Evolutionary conservation across 208 protist genomes (phyloP), one percentile per base, ranked within the genome.

Genomic region (Trypanosoma avium): DNA sequence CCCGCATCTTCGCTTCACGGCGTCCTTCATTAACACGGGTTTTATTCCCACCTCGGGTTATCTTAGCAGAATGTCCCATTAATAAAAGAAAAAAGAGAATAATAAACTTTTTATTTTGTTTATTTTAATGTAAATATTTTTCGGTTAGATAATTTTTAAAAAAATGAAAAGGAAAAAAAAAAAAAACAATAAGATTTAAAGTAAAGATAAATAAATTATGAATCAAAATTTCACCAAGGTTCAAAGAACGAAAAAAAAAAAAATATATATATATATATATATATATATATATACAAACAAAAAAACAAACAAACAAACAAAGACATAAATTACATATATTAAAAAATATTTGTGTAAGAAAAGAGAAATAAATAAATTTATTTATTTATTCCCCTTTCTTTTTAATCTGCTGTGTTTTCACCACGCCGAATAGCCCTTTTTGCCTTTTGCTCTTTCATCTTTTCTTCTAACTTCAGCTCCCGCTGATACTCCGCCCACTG

Each of bases 21-120:
- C 88, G 73, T 26, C 73, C 79, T 33, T 82, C 74, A 63, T 95
- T 95, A 38, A 89, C 73, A n/a, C 85, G 88, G 68, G 83, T 86
- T 70, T 95, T 95, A 73, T 95, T 88, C 13, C 88, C 88, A 52
- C 88, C 88, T 24, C 88, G 82, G 2, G 88, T 95, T 59, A 92
- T 91, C 68, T 95, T 95, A 1, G 88, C 88, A 10, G 88, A 92
- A 61, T 77, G 65, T 12, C 86, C 89, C 85, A 95, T 95, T 7
- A 26, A 22, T 26, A 35, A 29, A 12, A 13, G 19, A 47, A 55
- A 8, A 19, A n/a, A 5, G 52, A 19, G 10, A 61, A 13, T 43
- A 43, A 64, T 35, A 32, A 21, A 61, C n/a, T n/a, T n/a, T n/a
- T n/a, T n/a, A n/a, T n/a, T n/a, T n/a, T n/a, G n/a, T n/a, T n/a